Evolutionary conservation across 768 basidiomycete genomes (phyloP), one percentile per base, ranked within the genome.

Genomic region (Lactarius deliciosus): DNA sequence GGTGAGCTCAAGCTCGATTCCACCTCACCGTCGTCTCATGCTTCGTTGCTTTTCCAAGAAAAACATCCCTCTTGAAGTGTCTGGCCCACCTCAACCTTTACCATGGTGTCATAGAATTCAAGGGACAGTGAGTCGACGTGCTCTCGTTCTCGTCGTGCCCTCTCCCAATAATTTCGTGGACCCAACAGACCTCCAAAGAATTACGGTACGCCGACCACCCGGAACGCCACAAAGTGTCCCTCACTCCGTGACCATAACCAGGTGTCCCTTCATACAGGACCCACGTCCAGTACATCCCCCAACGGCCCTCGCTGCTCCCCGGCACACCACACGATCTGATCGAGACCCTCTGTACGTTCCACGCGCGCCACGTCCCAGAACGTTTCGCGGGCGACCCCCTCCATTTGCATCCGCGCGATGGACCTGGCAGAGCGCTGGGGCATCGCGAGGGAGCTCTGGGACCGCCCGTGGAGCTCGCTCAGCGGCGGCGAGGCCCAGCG

Each of bases 401-500:
- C 74, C 28, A 64, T 59, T 60, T 67, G 25, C 71, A 73, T 36
- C 59, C 59, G 64, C n/a, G 72, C 78, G 56, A 75, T 86, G 45
- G 81, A 84, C 9, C 76, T 92, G 18, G 83, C 87, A 6, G 77
- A 78, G 58, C 70, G 77, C 9, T 95, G 92, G 91, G 88, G 85
- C 3, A 79, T 94, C 43, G 83, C 86, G 6, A 72, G 78, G 2
- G 81, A 84, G 53, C 80, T 95, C 25, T 96, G 94, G 93, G 84
- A 86, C 65, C 81, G 93, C 38, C 81, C 83, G 15, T 96, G 94
- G 94, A 76, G 84, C 10, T 86, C 83, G 55, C 77, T 96, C 72
- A 93, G 91, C 70, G 94, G 93, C 1, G 94, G 94, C 20, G 94
- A 96, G 75, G 82, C 86, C 1, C 94, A 96, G 75, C 81, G 94